Evolutionary conservation across 2,329 filamentous ascomycete species (phyloP).

Genomic region (Pyrenochaeta sp.): DNA sequence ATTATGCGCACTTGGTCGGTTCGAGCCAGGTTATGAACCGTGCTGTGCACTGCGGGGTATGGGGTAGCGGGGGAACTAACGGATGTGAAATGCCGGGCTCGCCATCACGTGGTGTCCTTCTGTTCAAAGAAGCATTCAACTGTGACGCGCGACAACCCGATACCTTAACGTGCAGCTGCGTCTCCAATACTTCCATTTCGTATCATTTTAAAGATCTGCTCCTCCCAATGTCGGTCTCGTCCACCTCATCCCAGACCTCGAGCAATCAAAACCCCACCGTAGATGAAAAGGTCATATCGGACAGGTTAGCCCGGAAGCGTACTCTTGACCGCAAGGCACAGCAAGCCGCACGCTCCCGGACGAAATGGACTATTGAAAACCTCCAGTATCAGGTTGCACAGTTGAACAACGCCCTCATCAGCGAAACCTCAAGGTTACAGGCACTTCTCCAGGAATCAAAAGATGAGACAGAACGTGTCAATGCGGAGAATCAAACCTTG

Average conservation of each 20-base stretch:
- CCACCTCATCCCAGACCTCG: neutral
- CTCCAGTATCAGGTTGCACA: slow-evolving; percentile 32
- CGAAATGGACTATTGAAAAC: slow-evolving; percentile 31
- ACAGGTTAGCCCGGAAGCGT: slow-evolving; percentile 29
- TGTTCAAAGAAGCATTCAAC: neutral
- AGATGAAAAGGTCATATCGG: slow-evolving; percentile 1
- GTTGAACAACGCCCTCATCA: slow-evolving; percentile 24
- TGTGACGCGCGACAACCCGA: neutral
- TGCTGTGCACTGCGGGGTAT: slow-evolving; percentile 1
- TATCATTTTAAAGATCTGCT: neutral
- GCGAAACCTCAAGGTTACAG: slow-evolving; percentile 19
- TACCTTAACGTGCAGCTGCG: neutral
- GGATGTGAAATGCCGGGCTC: neutral
- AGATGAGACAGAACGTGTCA: slow-evolving; percentile 18
- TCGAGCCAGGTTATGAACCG: neutral
- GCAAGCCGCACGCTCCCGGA: slow-evolving; percentile 32
- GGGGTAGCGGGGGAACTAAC: neutral
- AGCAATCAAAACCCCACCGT: neutral
- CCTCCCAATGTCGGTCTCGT: neutral
- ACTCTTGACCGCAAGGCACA: slow-evolving; percentile 36
- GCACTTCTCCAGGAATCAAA: slow-evolving; percentile 15
- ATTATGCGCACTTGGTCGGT: neutral
- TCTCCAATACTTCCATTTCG: neutral
- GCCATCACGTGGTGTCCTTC: neutral
- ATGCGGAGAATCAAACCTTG: slow-evolving; percentile 31